Base-by-base conservation (phyloP, 164 flowering plant genomes). In the Echeveria elegans region DNA sequence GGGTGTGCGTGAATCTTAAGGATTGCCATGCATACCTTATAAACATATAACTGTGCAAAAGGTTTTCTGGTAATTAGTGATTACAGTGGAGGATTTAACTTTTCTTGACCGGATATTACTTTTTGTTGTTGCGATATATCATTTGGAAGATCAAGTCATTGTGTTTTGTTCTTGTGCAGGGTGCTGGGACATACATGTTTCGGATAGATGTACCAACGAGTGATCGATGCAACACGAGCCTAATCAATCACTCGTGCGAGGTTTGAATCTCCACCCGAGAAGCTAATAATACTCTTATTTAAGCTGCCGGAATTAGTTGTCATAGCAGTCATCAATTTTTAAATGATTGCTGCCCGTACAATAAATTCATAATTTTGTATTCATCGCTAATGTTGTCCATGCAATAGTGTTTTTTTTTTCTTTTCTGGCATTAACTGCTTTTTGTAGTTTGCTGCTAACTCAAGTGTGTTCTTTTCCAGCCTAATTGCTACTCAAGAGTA, bases 161-260 rank as follows among this genome's bases (percentile, higher is more conserved):
- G 66, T 63, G 10, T 28, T 58, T n/a, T 74, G n/a, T 68, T 64
- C 53, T 32, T 40, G 23, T 81, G 79, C 83, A 94, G 99, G 99
- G 99, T 79, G 99, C 99, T 69, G 99, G 99, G 65, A 94, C 99
- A 7, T 94, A 94, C 63, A 91, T 94, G 96, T 94, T 94, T 60
- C 81, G 96, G 58, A 84, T 94, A 69, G 93, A 89, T 75, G 88
- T n/a, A 91, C 77, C 94, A 91, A 53, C 88, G 90, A 66, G 99
- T 94, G 23, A 83, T 94, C 73, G 99, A 94, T 85, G 99, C 99
- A 37, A 94, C 99, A 31, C 81, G 90, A 72, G 93, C 81, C 73
- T 94, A 50, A 91, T 94, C 66, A 94, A 94, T 76, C 99, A 94
- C 70, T 94, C 97, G 63, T 94, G 99, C 74, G 97, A 88, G 72